Evolutionary conservation across 768 basidiomycete genomes (phyloP).

Genomic region (Paxillus involutus): DNA sequence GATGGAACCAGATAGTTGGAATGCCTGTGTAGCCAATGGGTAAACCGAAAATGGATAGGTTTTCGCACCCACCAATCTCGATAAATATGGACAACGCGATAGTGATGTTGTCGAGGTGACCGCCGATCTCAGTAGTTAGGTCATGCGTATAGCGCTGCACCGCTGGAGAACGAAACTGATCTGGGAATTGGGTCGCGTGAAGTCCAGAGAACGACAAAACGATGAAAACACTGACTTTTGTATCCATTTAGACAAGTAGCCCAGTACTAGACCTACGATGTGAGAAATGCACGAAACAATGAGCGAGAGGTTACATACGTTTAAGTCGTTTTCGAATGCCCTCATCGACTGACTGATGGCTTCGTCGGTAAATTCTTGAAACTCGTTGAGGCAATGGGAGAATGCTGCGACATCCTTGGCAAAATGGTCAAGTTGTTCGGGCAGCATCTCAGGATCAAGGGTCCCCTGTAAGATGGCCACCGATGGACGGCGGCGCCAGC

Average conservation of each 20-base stretch:
- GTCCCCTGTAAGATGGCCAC: constrained; percentile 34
- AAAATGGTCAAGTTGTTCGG: constrained; percentile 42
- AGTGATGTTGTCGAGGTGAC: constrained; percentile 50
- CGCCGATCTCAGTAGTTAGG: constrained; percentile 45
- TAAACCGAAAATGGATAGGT: background rate
- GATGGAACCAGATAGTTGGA: constrained; percentile 51
- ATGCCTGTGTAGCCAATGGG: constrained; percentile 34
- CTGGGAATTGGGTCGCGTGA: constrained; percentile 24
- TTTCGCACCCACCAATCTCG: constrained; percentile 42
- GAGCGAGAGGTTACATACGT: constrained; percentile 24
- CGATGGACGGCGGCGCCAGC: constrained; percentile 36
- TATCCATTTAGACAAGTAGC: constrained; percentile 46
- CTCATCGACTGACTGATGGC: constrained; percentile 47
- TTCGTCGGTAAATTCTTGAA: constrained; percentile 55
- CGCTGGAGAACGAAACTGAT: constrained; percentile 48
- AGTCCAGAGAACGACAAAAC: background rate
- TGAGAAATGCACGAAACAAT: background rate
- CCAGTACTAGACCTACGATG: constrained; percentile 41
- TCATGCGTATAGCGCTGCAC: constrained; percentile 55
- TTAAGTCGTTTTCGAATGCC: constrained; percentile 48
- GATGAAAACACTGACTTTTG: constrained; percentile 31
- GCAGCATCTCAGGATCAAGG: constrained; percentile 48
- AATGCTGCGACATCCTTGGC: constrained; percentile 48
- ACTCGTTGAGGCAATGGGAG: constrained; percentile 49
- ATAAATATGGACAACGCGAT: constrained; percentile 48